Conservation (phyloP, 2,329 filamentous ascomycete genomes). For the Albophoma yamanashiensis region DNA sequence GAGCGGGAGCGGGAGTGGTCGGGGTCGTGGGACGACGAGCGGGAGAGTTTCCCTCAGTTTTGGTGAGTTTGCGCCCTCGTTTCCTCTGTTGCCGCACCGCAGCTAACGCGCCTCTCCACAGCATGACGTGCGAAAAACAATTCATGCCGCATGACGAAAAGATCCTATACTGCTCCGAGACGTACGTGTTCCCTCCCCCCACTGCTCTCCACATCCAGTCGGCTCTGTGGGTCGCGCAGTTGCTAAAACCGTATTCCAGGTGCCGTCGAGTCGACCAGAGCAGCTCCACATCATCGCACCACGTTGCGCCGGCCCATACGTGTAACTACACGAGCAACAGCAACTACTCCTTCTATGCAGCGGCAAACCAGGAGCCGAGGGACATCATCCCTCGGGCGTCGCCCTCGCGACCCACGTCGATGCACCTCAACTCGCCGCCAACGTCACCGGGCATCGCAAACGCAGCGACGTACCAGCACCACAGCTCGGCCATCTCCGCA, state of each 20-base stretch:
- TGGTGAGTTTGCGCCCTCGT: slow-evolving; percentile 37
- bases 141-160: slow-evolving; percentile 48
- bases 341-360: slow-evolving; percentile 33
- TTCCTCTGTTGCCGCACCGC: neutral
- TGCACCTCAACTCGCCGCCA: slow-evolving; percentile 42
- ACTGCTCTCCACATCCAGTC: neutral
- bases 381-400: slow-evolving; percentile 56
- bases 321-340: slow-evolving; percentile 17
- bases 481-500: slow-evolving; percentile 43
- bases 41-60: slow-evolving; percentile 54
- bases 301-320: slow-evolving; percentile 12
- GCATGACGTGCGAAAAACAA: slow-evolving; percentile 59
- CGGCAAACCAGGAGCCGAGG: slow-evolving; percentile 38
- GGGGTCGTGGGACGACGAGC: slow-evolving; percentile 44
- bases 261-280: slow-evolving; percentile 44
- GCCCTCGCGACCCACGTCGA: slow-evolving; percentile 47
- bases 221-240: neutral
- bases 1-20: slow-evolving; percentile 40
- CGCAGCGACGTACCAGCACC: slow-evolving; percentile 18
- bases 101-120: slow-evolving; percentile 16
- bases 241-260: slow-evolving; percentile 21
- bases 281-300: slow-evolving; percentile 19
- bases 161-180: slow-evolving; percentile 52
- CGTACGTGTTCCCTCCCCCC: slow-evolving; percentile 30
- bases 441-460: slow-evolving; percentile 28